These are phyloP conservation scores for Rauvolfia tetraphylla DNA, from an alignment of 257 asterid genomes.

Conservation along the genomic window DNA sequence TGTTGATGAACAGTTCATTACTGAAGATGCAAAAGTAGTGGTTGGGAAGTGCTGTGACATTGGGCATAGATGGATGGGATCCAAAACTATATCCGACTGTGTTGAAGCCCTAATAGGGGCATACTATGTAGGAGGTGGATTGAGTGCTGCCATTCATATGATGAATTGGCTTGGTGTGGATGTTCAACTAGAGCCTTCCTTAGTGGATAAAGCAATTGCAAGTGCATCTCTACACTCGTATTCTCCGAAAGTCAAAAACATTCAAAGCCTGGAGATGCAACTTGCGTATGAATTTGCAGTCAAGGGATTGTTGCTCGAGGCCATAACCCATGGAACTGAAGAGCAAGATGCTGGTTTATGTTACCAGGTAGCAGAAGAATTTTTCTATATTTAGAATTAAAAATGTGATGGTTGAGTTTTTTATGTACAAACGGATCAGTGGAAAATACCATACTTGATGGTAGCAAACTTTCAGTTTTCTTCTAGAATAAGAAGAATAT, in stretches of 20 bases:
- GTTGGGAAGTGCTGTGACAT: constrained; percentile 80
- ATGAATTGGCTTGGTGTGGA: constrained; percentile 92
- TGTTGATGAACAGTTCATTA: constrained; percentile 39
- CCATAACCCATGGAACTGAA: constrained; percentile 67
- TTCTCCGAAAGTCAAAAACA: constrained; percentile 48
- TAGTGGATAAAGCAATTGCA: constrained; percentile 54
- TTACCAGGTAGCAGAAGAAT: constrained; percentile 49
- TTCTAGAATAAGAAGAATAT: not conserved
- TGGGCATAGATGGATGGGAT: constrained; percentile 92
- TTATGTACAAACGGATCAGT: not conserved
- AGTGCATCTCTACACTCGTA: constrained; percentile 60
- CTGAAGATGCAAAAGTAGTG: constrained; percentile 47
- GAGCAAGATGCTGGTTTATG: constrained; percentile 42
- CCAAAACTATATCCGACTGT: constrained; percentile 87
- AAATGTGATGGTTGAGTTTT: not conserved
- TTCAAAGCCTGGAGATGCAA: constrained; percentile 57
- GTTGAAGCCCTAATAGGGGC: constrained; percentile 97
- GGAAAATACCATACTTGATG: not conserved
- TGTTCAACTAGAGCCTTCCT: constrained; percentile 47
- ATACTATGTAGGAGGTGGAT: constrained; percentile 81
- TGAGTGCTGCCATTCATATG: constrained; percentile 58
- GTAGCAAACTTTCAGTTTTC: not conserved
- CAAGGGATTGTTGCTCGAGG: constrained; percentile 87
- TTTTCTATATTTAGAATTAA: not conserved
- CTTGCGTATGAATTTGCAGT: constrained; percentile 56